phyloP scores from a whole-genome alignment of 352 stramenopile genomes.

The Globisporangium heterothallicum region DNA sequence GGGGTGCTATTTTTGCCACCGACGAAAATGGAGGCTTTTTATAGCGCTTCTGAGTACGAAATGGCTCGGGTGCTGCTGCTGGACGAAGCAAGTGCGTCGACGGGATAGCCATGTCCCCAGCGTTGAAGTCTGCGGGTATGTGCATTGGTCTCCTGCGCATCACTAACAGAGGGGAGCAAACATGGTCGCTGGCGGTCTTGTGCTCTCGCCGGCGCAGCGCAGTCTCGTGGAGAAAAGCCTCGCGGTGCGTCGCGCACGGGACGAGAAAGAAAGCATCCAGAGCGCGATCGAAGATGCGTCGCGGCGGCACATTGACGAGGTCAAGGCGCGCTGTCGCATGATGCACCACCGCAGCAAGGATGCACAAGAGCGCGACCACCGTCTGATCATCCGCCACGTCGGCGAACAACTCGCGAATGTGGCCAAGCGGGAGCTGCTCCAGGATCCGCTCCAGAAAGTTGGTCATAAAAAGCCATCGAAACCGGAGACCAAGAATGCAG shows the following conservation, averaged over 20 bases:
- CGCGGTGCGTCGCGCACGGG: conserved; percentile 31
- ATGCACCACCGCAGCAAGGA: conserved; percentile 12
- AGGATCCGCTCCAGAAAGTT: conserved; percentile 16
- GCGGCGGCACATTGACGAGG: conserved; percentile 25
- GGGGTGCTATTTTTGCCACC: not conserved
- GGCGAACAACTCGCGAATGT: conserved; percentile 52
- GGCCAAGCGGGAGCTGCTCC: conserved; percentile 21
- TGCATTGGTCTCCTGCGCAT: too few species aligned
- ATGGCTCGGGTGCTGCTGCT: not conserved
- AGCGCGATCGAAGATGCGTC: conserved; percentile 20
- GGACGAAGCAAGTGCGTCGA: not conserved
- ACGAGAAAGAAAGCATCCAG: conserved; percentile 36
- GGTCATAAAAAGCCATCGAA: not conserved
- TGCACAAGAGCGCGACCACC: conserved; percentile 19
- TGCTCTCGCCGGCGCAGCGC: conserved; percentile 49
- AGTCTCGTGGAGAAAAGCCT: conserved; percentile 46
- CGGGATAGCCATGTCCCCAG: too few species aligned
- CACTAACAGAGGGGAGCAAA: not conserved
- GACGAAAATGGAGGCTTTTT: not conserved
- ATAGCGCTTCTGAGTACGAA: not conserved
- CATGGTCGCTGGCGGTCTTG: conserved; percentile 19
- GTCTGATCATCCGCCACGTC: conserved; percentile 58
- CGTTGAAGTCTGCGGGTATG: too few species aligned
- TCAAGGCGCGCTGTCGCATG: conserved; percentile 23
- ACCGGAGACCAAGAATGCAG: not conserved